Base-by-base conservation (phyloP, 805 yeast genomes). In the Komagataella phaffii region DNA sequence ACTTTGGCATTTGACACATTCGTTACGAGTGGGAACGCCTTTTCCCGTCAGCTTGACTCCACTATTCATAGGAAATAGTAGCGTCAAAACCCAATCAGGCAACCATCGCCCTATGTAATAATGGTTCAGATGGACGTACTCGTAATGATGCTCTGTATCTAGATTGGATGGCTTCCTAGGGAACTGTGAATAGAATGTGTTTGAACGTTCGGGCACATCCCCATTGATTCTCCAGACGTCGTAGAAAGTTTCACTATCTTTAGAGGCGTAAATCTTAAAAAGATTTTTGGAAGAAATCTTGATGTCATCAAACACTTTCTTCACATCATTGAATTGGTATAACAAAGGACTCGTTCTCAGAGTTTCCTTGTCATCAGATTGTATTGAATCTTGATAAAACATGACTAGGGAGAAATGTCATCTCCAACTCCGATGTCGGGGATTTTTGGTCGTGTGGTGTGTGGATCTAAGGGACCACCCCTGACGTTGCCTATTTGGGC, bases 101-200 rank as follows among this genome's bases (percentile, higher is more conserved):
- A 65, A 54, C 69, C 69, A 65, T 54, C 69, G 53, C 2, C 63
- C 65, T 3, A 65, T 54, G 49, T 64, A 65, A 48, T 63, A 65
- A 52, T 65, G 66, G 51, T 61, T 62, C 55, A 63, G 45, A 44
- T 58, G 61, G 14, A 59, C 59, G 45, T 55, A 55, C 1, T 61
- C 54, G 40, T 62, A 60, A 44, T 65, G 68, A 55, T 63, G 67
- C 24, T 63, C 66, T 7, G 57, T 53, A 44, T 65, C 69, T 36
- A 62, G 58, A 51, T 60, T 63, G 4, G 68, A 56, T 3, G 67
- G 59, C 24, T 62, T 62, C 52, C 63, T 63, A 4, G 69, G 68
- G 51, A 57, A 65, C 49, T 62, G 64, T 47, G 61, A 59, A 52
- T 64, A 64, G 53, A 65, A 65, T 49, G 59, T 57, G 47, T 55